Evolutionary conservation across 2,329 filamentous ascomycete species (phyloP).

Genomic region (Nothophaeocryptopus gaeumannii): DNA sequence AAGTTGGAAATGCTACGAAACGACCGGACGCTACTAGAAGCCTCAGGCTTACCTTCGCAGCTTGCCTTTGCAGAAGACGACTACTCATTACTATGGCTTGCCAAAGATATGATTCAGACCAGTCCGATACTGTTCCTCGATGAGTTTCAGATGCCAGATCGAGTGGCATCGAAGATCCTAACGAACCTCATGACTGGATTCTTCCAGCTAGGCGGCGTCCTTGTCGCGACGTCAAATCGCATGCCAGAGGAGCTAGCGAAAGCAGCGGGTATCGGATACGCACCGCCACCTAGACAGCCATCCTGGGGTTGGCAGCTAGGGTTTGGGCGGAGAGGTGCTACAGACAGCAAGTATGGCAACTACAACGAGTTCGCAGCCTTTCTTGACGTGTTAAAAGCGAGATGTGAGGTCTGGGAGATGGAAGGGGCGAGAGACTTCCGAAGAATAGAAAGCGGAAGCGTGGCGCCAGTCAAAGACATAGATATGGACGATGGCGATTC

Average conservation of each 20-base stretch:
- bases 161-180: constrained; percentile 73
- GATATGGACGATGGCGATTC: constrained; percentile 16
- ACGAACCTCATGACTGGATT: constrained; percentile 76
- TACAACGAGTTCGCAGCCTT: constrained; percentile 74
- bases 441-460: constrained; percentile 52
- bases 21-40: constrained; percentile 26
- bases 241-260: constrained; percentile 80
- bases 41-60: constrained; percentile 8
- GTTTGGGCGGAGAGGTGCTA: constrained; percentile 30
- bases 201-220: constrained; percentile 76
- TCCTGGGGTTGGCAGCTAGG: constrained; percentile 40
- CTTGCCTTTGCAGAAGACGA: constrained; percentile 45
- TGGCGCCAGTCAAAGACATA: constrained; percentile 22
- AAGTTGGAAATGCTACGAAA: constrained; percentile 65
- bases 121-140: constrained; percentile 77
- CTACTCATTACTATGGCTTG: constrained; percentile 70
- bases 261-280: constrained; percentile 68
- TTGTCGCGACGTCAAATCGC: constrained; percentile 77
- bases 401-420: constrained; percentile 84
- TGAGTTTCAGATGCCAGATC: constrained; percentile 79
- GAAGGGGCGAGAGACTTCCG: constrained; percentile 68
- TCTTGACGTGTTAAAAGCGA: constrained; percentile 69
- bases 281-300: constrained; percentile 53
- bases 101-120: constrained; percentile 70
- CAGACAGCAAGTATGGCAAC: constrained; percentile 54